Evolutionary conservation across 345 rosid species (phyloP), one percentile per base, ranked within the genome.

Genomic region (Melaleuca quinquenervia): DNA sequence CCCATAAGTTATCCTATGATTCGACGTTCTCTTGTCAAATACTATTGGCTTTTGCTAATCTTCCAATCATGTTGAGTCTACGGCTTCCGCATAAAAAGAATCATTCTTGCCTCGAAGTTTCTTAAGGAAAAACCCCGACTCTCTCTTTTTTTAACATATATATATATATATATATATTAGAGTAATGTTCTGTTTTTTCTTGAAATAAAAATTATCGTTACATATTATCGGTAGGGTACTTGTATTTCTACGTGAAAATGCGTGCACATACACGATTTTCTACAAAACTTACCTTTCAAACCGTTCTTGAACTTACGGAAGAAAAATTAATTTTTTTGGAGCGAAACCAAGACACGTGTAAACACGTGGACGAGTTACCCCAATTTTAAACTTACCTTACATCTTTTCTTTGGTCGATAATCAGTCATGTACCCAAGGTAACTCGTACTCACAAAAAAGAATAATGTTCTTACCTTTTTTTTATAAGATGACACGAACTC

Each of bases 31-130:
- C 64, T 56, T 26, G 21, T 5, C 2, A 26, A 26, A 13, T 26
- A 2, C 64, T 5, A 56, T 26, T 26, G 64, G 29, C 32, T 2
- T 26, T 26, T 5, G 64, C 64, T 26, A 7, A 56, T 56, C 26
- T 58, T 12, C 36, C 36, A 0, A 6, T 16, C 70, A 13, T 7
- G 64, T 26, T 26, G 29, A 26, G 11, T 6, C 6, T 11, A 9
- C 26, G 1, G 64, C 7, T 29, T 26, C 62, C 62, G 2, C 12
- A 0, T 12, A 52, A 3, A 58, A 58, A 1, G 18, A 24, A 24
- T n/a, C 70, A n/a, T n/a, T 13, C 18, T n/a, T 16, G 0, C 36
- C 3, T n/a, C 18, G 0, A 58, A n/a, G 13, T 32, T 58, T 58
- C 0, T 6, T 7, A 14, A 58, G 8, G 36, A n/a, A n/a, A 58